phyloP scores from a whole-genome alignment of 305 asterid genomes.

The Salvia sclarea region DNA sequence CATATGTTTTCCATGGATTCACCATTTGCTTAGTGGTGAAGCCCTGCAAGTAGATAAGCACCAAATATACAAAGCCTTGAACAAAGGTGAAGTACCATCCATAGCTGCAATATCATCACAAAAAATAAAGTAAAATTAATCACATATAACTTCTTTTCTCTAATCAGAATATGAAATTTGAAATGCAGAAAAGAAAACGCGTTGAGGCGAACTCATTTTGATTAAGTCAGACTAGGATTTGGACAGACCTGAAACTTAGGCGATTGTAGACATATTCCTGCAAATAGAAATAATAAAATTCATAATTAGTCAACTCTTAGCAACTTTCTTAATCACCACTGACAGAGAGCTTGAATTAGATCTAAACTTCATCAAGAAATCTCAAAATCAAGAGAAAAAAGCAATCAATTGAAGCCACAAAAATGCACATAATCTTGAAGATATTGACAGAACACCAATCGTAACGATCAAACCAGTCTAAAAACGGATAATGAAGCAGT shows the following conservation, averaged over 20 bases:
- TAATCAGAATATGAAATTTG: background rate
- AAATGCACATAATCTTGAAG: background rate
- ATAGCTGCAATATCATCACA: constrained; percentile 49
- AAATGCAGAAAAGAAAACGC: constrained; percentile 3
- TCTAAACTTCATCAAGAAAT: constrained; percentile 22
- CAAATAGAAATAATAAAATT: constrained; percentile 18
- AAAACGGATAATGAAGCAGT: background rate
- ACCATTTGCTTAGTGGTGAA: constrained; percentile 93
- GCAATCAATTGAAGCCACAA: background rate
- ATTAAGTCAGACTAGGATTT: constrained; percentile 8
- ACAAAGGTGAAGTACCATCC: constrained; percentile 94
- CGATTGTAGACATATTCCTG: constrained; percentile 93
- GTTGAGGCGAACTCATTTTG: background rate
- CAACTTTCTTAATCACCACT: constrained; percentile 21
- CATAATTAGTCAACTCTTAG: constrained; percentile 38
- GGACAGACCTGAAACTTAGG: constrained; percentile 67
- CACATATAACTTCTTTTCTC: background rate
- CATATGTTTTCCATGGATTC: constrained; percentile 86
- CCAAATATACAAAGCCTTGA: constrained; percentile 88
- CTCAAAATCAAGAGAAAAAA: constrained; percentile 29
- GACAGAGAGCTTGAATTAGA: constrained; percentile 5
- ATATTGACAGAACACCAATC: constrained; percentile 6
- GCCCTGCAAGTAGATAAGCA: constrained; percentile 70
- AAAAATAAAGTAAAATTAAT: too few species aligned
- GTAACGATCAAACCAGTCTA: background rate